These are phyloP conservation scores for Stellera chamaejasme DNA, from an alignment of 345 rosid species.

Conservation along the genomic window DNA sequence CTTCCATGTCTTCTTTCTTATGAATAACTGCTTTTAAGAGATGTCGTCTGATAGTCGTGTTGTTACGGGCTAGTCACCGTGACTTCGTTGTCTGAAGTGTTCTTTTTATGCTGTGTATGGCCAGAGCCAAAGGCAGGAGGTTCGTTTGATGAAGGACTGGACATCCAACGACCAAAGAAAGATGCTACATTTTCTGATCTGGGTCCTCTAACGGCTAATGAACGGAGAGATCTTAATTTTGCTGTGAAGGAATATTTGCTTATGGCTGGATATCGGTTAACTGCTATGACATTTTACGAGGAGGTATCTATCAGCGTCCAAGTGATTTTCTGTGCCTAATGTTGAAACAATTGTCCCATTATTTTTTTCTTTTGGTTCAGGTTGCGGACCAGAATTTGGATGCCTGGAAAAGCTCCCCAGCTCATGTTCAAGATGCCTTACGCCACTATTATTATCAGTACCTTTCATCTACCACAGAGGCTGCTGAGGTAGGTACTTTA, in stretches of 20 bases:
- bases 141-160: conserved; percentile 33
- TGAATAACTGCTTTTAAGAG: conserved; percentile 6
- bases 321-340: not conserved
- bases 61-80: conserved; percentile 1
- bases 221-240: conserved; percentile 84
- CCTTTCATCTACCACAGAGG: conserved; percentile 89
- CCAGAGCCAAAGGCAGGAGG: conserved; percentile 43
- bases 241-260: conserved; percentile 94
- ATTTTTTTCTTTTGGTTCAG: conserved; percentile 37
- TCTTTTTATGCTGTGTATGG: conserved; percentile 9
- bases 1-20: too few relatives aligned
- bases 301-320: conserved; percentile 41
- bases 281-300: conserved; percentile 96
- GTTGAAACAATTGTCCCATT: conserved; percentile 6
- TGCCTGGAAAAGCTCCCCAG: conserved; percentile 80
- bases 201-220: conserved; percentile 79
- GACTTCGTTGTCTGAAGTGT: conserved; percentile 3
- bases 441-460: conserved; percentile 95
- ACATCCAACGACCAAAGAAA: conserved; percentile 43
- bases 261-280: conserved; percentile 86
- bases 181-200: conserved; percentile 52
- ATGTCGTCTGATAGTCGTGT: not conserved
- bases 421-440: conserved; percentile 83
- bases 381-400: conserved; percentile 91
- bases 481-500: conserved; percentile 65